Evolutionary conservation across 371 early-diverging fungal genomes (phyloP).

Genomic region (Mucor indicus): DNA sequence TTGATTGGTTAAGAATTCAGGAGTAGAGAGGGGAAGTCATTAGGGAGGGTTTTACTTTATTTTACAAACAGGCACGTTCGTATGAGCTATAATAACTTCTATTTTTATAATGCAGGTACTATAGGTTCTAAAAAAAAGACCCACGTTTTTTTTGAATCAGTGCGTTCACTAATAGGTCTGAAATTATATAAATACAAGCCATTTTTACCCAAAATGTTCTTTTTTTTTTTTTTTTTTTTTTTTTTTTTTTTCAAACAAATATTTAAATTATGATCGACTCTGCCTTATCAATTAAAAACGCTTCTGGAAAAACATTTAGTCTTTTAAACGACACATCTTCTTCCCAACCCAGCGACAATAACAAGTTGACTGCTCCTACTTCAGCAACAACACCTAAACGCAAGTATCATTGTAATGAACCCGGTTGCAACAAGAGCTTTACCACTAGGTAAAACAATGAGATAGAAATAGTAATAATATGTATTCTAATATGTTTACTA

Average conservation of each 20-base stretch:
- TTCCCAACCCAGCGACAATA: too few relatives aligned
- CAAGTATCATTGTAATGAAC: constrained; percentile 50
- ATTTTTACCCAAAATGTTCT: not conserved
- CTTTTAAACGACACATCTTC: constrained; percentile 10
- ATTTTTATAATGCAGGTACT: constrained; percentile 14
- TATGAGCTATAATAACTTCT: not conserved
- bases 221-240: not conserved
- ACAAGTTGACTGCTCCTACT: not conserved
- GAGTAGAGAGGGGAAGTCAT: too few relatives aligned
- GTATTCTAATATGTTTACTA: not conserved
- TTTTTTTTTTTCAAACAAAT: not conserved
- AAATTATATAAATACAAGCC: not conserved
- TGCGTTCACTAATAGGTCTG: constrained; percentile 2
- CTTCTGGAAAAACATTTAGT: constrained; percentile 12
- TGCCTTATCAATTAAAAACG: constrained; percentile 10
- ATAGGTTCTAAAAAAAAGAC: constrained; percentile 3
- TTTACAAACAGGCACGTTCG: constrained; percentile 12
- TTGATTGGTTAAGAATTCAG: too few relatives aligned
- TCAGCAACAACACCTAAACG: constrained; percentile 7
- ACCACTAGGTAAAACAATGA: constrained; percentile 64
- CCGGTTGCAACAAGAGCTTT: constrained; percentile 57
- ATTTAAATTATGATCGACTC: constrained; percentile 1
- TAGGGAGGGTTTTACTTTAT: too few relatives aligned
- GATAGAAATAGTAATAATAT: not conserved
- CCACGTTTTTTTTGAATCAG: constrained; percentile 10